Conservation (phyloP, 129 eudicot species). For the Saposhnikovia divaricata region DNA sequence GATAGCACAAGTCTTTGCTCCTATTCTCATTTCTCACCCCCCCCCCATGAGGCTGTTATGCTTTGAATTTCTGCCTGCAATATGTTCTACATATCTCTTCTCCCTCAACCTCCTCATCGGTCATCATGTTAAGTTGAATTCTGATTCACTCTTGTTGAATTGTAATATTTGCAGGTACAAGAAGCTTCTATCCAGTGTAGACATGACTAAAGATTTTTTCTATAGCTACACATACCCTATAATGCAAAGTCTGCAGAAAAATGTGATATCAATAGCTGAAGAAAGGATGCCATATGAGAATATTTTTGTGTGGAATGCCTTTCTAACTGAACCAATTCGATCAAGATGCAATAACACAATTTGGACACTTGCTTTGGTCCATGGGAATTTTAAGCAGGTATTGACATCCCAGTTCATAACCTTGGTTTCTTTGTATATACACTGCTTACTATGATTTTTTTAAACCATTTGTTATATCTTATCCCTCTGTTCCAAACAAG, state of each 20-base stretch:
- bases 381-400: slow-evolving; percentile 94
- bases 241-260: slow-evolving; percentile 85
- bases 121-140: not conserved
- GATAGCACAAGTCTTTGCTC: not conserved
- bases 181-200: slow-evolving; percentile 89
- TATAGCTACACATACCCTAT: slow-evolving; percentile 90
- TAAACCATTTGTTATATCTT: not conserved
- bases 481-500: not conserved
- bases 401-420: slow-evolving; percentile 3
- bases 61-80: not conserved
- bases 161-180: slow-evolving; percentile 66
- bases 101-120: not conserved
- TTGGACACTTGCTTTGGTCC: slow-evolving; percentile 91
- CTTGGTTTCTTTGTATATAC: not conserved
- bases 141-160: not conserved
- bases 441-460: not conserved
- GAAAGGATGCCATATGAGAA: slow-evolving; percentile 79
- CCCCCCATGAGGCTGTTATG: not conserved
- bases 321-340: slow-evolving; percentile 66
- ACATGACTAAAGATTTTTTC: slow-evolving; percentile 90
- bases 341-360: slow-evolving; percentile 73
- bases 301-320: slow-evolving; percentile 94
- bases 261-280: slow-evolving; percentile 49
- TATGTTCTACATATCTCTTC: not conserved
- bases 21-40: not conserved